phyloP scores from a whole-genome alignment of 1,139 yeast species.

The Candida gigantensis region DNA sequence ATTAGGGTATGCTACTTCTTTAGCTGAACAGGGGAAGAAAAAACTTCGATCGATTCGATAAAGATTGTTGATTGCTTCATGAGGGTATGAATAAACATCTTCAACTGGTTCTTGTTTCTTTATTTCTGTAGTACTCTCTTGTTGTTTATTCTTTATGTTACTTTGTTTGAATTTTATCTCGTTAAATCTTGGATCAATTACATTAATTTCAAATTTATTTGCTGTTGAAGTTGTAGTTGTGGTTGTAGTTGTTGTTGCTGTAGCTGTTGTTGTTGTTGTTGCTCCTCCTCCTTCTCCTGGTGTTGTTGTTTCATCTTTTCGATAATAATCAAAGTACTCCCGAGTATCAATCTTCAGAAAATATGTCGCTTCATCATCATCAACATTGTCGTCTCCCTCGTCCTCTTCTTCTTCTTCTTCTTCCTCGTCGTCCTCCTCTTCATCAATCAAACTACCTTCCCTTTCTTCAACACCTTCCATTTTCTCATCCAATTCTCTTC shows the following conservation, averaged over 20 bases:
- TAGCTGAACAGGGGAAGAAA: conserved; percentile 14
- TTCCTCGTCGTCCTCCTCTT: conserved; percentile 1
- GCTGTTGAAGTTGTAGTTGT: conserved; percentile 6
- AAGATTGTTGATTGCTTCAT: conserved; percentile 6
- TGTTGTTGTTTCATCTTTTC: too few relatives aligned
- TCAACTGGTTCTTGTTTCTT: conserved; percentile 8
- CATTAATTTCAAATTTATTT: conserved; percentile 10
- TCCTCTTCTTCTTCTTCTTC: conserved; percentile 1
- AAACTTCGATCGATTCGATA: conserved; percentile 7
- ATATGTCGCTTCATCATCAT: conserved; percentile 8
- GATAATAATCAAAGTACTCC: conserved; percentile 12
- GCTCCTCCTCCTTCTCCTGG: too few relatives aligned
- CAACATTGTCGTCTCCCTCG: conserved; percentile 1
- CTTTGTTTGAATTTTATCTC: conserved; percentile 14
- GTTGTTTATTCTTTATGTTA: conserved; percentile 16
- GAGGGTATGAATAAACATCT: conserved; percentile 10
- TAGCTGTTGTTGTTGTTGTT: conserved; percentile 3
- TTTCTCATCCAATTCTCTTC: too few relatives aligned
- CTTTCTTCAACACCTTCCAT: conserved; percentile 1
- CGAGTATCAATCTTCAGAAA: conserved; percentile 13
- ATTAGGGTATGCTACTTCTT: conserved; percentile 26
- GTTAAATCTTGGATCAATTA: conserved; percentile 8
- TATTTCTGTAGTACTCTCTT: too few relatives aligned
- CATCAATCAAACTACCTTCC: conserved; percentile 5
- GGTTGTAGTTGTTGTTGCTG: conserved; percentile 4